Base-by-base conservation (phyloP, 257 asterid genomes). In the Voacanga thouarsii region DNA sequence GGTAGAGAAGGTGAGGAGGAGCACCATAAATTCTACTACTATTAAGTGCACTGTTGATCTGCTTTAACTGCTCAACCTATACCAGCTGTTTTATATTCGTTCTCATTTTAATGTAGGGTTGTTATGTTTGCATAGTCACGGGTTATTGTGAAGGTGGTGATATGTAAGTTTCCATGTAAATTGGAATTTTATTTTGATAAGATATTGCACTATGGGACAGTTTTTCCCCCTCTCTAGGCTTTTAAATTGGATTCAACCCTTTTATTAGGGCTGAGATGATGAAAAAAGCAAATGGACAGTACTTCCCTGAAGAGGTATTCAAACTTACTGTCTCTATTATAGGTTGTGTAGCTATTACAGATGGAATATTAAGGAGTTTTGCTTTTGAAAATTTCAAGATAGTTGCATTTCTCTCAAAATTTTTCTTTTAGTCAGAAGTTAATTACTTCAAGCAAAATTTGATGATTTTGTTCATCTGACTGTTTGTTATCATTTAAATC, bases 101-200 rank as follows among this genome's bases (percentile, higher is more conserved):
- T 33, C 19, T 61, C 45, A 67, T 43, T 60, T 12, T 72, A 69
- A 82, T 80, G 75, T 85, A 93, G 99, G 99, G 99, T 69, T 96
- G 99, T 84, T 96, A 93, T 85, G 99, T 96, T 75, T 96, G 99
- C 89, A 96, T 96, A 77, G 92, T 96, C 67, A 96, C 99, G 28
- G 97, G 99, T 76, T 93, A 93, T 87, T 96, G 99, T 74, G 99
- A 96, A 85, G 98, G 98, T 39, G 99, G 99, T 64, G 99, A 96
- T 89, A 92, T 96, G 99, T 96, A 87, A 92, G 98, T 86, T 75
- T 66, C n/a, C 10, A 30, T 50, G 23, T 45, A 24, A 33, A 43
- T 2, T 41, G 14, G 26, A 47, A 33, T 19, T 43, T 19, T 24
- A 5, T 33, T 53, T 30, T 37, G 61, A 6, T n/a, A 30, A 39